Percentiles rank a stretch among this genome's conserved stretches.
Conservation (phyloP, 1,284 basidiomycete species). For the Boletellus sp. region DNA sequence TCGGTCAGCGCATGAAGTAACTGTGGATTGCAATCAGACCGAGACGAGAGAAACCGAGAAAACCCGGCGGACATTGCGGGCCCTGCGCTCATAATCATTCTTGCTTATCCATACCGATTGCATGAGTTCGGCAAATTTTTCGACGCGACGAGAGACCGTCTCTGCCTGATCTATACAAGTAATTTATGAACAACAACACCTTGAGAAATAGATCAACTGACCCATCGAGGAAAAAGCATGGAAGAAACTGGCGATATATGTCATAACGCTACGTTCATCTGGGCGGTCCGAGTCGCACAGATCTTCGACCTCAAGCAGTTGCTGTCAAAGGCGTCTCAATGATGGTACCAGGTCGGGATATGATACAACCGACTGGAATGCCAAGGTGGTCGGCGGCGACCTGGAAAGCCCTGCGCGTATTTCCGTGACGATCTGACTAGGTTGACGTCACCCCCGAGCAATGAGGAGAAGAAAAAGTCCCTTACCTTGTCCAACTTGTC, state of each 20-base stretch:
- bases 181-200: not conserved
- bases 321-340: conserved; percentile 43
- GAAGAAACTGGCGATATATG: conserved; percentile 94
- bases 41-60: not conserved
- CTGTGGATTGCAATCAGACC: conserved; percentile 35
- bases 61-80: conserved; percentile 54
- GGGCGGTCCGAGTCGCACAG: conserved; percentile 86
- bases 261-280: conserved; percentile 96
- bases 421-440: conserved; percentile 72
- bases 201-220: conserved; percentile 35
- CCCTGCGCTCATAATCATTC: conserved; percentile 94
- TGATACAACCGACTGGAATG: conserved; percentile 71
- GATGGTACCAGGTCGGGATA: conserved; percentile 1
- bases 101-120: conserved; percentile 81
- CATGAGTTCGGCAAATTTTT: conserved; percentile 96
- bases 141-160: conserved; percentile 88
- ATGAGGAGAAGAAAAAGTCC: not conserved
- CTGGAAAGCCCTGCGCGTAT: conserved; percentile 83
- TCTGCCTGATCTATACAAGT: conserved; percentile 81
- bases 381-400: conserved; percentile 83
- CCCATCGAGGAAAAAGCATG: conserved; percentile 98
- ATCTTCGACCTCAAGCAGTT: conserved; percentile 95
- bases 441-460: conserved; percentile 4
- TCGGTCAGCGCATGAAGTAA: conserved; percentile 63
- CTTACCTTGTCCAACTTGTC: conserved; percentile 75